Conservation (phyloP, 805 yeast species). For the Suhomyces pyralidae region DNA sequence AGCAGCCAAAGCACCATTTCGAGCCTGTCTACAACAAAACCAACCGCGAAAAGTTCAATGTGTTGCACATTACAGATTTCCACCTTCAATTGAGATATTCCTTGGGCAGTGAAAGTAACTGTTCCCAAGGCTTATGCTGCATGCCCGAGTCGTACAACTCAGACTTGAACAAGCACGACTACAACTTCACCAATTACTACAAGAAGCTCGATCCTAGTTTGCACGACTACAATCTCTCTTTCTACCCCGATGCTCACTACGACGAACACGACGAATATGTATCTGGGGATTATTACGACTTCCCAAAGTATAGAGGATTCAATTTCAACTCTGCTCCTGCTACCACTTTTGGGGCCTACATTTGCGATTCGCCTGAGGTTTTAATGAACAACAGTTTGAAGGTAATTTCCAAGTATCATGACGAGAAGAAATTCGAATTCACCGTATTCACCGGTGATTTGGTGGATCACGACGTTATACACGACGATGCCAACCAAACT, state of each 20-base stretch:
- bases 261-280: slow-evolving; percentile 21
- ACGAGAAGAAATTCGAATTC: slow-evolving; percentile 48
- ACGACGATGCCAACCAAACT: slow-evolving; percentile 57
- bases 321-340: slow-evolving; percentile 49
- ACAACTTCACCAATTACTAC: slow-evolving; percentile 32
- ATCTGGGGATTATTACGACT: slow-evolving; percentile 35
- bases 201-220: slow-evolving; percentile 10
- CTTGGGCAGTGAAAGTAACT: slow-evolving; percentile 57
- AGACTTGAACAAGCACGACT: slow-evolving; percentile 19
- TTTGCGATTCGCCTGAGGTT: slow-evolving; percentile 65
- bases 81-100: slow-evolving; percentile 57
- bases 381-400: slow-evolving; percentile 57
- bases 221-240: slow-evolving; percentile 17
- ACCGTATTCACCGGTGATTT: slow-evolving; percentile 72
- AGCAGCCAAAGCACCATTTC: slow-evolving; percentile 20
- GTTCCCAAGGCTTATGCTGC: slow-evolving; percentile 59
- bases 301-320: slow-evolving; percentile 23
- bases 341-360: slow-evolving; percentile 57
- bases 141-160: slow-evolving; percentile 45
- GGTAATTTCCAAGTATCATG: slow-evolving; percentile 35
- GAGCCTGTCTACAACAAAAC: slow-evolving; percentile 28
- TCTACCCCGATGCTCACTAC: slow-evolving; percentile 32
- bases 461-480: slow-evolving; percentile 62
- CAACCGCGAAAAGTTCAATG: slow-evolving; percentile 46
- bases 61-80: slow-evolving; percentile 64